These are phyloP conservation scores for Camptophora hylomeconis DNA, from an alignment of 2,329 filamentous ascomycete genomes.

Conservation along the genomic window DNA sequence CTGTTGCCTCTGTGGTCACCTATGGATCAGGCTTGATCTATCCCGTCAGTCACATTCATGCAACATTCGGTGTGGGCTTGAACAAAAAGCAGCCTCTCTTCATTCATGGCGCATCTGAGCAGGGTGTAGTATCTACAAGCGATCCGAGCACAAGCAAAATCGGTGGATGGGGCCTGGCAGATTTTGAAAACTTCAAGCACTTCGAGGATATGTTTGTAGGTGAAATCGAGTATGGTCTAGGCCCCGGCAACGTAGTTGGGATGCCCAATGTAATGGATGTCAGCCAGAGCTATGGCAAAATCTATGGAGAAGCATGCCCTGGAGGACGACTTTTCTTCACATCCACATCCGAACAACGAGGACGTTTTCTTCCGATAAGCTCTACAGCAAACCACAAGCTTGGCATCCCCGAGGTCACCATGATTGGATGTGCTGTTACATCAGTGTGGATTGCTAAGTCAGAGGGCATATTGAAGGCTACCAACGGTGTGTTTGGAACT, in stretches of 20 bases:
- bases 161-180: constrained; percentile 69
- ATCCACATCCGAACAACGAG: constrained; percentile 58
- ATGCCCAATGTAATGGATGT: constrained; percentile 82
- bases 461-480: constrained; percentile 53
- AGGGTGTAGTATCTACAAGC: constrained; percentile 66
- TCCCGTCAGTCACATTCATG: constrained; percentile 67
- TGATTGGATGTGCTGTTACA: constrained; percentile 57
- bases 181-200: constrained; percentile 61
- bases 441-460: constrained; percentile 88
- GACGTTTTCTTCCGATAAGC: constrained; percentile 57
- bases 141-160: constrained; percentile 65
- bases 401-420: constrained; percentile 65
- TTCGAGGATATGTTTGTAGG: constrained; percentile 65
- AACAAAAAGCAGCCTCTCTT: constrained; percentile 63
- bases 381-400: constrained; percentile 42
- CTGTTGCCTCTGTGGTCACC: constrained; percentile 61
- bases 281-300: constrained; percentile 69
- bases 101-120: constrained; percentile 69
- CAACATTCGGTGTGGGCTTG: constrained; percentile 53
- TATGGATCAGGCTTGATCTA: constrained; percentile 77
- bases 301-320: constrained; percentile 76
- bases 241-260: constrained; percentile 61
- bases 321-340: constrained; percentile 72
- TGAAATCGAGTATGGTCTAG: constrained; percentile 63
- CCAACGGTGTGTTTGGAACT: constrained; percentile 67